phyloP scores from a whole-genome alignment of 2,329 filamentous ascomycete genomes.

The Cladosporium sp. region DNA sequence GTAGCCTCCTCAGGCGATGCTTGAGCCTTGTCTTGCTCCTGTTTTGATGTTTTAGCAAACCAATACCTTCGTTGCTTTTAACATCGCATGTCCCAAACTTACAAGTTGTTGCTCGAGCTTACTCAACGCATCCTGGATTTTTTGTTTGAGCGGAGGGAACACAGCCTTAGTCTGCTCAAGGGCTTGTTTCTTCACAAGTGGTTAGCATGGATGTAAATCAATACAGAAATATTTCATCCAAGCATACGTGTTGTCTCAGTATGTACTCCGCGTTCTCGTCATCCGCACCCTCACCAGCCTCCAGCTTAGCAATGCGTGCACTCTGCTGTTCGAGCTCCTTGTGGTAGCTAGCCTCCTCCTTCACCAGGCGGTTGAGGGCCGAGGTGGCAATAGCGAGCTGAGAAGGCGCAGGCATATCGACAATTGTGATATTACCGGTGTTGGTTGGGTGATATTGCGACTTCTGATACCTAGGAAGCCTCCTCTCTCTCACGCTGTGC shows the following conservation, averaged over 20 bases:
- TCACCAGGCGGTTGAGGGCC: slow-evolving; percentile 75
- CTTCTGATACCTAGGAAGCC: too few species aligned
- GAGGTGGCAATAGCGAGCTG: slow-evolving; percentile 73
- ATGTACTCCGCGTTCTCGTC: slow-evolving; percentile 70
- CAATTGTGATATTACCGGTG: too few species aligned
- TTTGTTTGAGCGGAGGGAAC: slow-evolving; percentile 63
- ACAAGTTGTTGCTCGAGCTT: slow-evolving; percentile 74
- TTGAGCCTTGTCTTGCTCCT: slow-evolving; percentile 39
- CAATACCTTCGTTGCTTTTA: not conserved
- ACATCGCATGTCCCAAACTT: slow-evolving; percentile 34
- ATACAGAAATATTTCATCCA: not conserved
- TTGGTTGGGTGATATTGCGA: too few species aligned
- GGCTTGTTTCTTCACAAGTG: slow-evolving; percentile 58
- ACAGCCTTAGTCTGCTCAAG: slow-evolving; percentile 83
- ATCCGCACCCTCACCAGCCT: slow-evolving; percentile 40
- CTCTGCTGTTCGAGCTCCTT: slow-evolving; percentile 74
- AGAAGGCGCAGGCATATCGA: slow-evolving; percentile 66
- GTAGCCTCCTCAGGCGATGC: slow-evolving; percentile 38
- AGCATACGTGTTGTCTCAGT: slow-evolving; percentile 76
- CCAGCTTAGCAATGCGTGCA: slow-evolving; percentile 62
- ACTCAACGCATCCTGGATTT: slow-evolving; percentile 64
- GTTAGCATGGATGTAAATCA: not conserved
- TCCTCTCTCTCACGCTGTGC: too few species aligned
- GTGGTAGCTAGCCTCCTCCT: slow-evolving; percentile 87
- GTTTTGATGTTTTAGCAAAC: not conserved